Evolutionary conservation across 2,329 filamentous ascomycete genomes (phyloP), one percentile per base, ranked within the genome.

Genomic region (Fusarium verticillioides): DNA sequence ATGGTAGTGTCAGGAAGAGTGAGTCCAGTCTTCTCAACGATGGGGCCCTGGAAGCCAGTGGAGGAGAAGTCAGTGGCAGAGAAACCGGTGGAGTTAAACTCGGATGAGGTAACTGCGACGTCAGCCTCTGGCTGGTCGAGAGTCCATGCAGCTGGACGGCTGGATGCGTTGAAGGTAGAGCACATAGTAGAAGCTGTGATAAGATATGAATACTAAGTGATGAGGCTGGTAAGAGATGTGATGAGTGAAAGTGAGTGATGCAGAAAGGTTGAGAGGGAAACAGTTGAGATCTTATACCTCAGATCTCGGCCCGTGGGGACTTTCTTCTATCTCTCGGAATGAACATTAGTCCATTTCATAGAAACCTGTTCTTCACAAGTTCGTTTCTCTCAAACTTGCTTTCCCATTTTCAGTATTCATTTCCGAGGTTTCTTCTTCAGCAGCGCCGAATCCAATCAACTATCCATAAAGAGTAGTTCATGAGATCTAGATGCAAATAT

Each of bases 121-220:
- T 66, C 46, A 5, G 32, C 30, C 18, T 63, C 43, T 7, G 12
- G 15, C 6, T 60, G 65, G 10, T 72, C 69, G 13, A 73, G 58
- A 5, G 47, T 73, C 65, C 70, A 73, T 16, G 69, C 49, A 37
- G 65, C 50, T 10, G 60, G 56, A 8, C 60, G 56, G 40, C 46
- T 49, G 40, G 65, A 56, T 8, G 37, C 26, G 16, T 39, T 58
- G 40, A 49, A 37, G 40, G 58, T 52, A 11, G 57, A 40, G 16
- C 21, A 40, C 43, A 60, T 60, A 18, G 26, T 37, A 11, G 11
- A 7, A 37, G 0, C 0, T 37, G 36, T 37, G 18, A 37, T 37
- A 1, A 37, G 36, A 37, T 19, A 18, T 37, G 5, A 37, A 42
- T 16, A 30, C 11, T 8, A 34, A 32, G 4, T 21, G 44, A 47